Evolutionary conservation across 768 basidiomycete species (phyloP).

Genomic region (Lactarius evosmus): DNA sequence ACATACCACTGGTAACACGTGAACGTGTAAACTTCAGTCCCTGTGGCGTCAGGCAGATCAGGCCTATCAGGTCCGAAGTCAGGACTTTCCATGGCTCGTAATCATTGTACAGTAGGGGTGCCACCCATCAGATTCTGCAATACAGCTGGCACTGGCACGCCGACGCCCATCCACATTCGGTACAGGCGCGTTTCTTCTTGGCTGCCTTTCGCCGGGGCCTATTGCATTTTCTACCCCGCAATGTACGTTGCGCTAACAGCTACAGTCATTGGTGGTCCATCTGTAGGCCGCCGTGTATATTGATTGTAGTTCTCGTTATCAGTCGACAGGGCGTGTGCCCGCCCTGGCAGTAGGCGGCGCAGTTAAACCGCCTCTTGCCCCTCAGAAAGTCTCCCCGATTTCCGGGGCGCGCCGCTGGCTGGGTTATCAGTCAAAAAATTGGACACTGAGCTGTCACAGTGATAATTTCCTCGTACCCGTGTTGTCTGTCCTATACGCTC

Average conservation of each 20-base stretch:
- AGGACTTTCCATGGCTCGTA: background rate
- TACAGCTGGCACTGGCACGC: background rate
- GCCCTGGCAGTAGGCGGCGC: background rate
- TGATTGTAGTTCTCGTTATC: background rate
- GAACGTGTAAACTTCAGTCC: background rate
- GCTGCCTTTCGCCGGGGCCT: background rate
- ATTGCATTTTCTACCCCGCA: background rate
- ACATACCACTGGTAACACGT: background rate
- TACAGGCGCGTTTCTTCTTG: background rate
- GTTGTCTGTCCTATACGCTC: background rate
- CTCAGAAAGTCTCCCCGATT: background rate
- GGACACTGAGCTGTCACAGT: background rate
- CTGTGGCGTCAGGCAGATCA: too few relatives aligned
- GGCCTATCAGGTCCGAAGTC: background rate
- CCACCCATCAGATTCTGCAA: background rate
- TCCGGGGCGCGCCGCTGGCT: background rate
- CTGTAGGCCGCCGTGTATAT: background rate
- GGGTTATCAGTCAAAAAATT: background rate
- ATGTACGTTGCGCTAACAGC: background rate
- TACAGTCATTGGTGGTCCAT: background rate
- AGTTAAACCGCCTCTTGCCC: background rate
- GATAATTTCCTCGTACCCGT: background rate
- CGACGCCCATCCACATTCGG: background rate
- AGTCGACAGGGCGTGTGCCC: conserved; percentile 33
- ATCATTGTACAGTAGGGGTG: too few relatives aligned